Evolutionary conservation across 2,329 filamentous ascomycete species (phyloP).

Genomic region (Pseudopyrenochaeta lycopersici): DNA sequence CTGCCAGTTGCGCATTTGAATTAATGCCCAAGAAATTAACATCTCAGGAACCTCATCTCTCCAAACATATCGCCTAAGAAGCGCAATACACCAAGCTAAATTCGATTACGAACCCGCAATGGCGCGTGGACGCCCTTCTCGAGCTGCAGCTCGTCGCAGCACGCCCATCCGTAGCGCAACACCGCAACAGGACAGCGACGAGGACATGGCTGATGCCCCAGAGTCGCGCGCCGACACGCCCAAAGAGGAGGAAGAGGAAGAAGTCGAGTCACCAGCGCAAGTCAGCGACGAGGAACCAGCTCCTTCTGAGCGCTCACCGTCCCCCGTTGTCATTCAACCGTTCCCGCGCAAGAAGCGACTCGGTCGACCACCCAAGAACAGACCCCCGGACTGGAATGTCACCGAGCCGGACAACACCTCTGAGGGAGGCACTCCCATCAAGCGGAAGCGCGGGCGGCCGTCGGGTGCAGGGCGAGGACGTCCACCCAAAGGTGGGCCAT

Average conservation of each 20-base stretch:
- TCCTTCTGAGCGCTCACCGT: slow-evolving; percentile 55
- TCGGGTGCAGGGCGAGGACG: slow-evolving; percentile 72
- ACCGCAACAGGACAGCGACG: slow-evolving; percentile 45
- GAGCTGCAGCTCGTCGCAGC: slow-evolving; percentile 51
- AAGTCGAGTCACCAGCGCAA: slow-evolving; percentile 59
- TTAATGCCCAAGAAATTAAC: not conserved
- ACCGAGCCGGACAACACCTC: slow-evolving; percentile 59
- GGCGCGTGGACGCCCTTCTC: slow-evolving; percentile 48
- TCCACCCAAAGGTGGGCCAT: slow-evolving; percentile 73
- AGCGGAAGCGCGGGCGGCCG: slow-evolving; percentile 60
- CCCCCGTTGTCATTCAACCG: slow-evolving; percentile 62
- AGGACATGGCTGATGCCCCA: slow-evolving; percentile 46
- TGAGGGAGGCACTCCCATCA: slow-evolving; percentile 59
- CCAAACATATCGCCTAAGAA: not conserved
- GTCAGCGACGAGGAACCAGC: slow-evolving; percentile 53
- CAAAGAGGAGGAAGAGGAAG: slow-evolving; percentile 61
- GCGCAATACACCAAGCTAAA: not conserved
- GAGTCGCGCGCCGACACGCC: slow-evolving; percentile 48
- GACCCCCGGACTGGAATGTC: slow-evolving; percentile 76
- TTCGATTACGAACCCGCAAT: slow-evolving; percentile 24
- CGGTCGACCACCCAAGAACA: slow-evolving; percentile 87
- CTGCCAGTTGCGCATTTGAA: slow-evolving; percentile 8
- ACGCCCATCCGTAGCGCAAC: slow-evolving; percentile 47
- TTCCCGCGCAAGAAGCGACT: slow-evolving; percentile 76
- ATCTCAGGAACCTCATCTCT: not conserved